Base-by-base conservation (phyloP, 371 early-diverging fungal species). In the Saksenaea oblongispora region DNA sequence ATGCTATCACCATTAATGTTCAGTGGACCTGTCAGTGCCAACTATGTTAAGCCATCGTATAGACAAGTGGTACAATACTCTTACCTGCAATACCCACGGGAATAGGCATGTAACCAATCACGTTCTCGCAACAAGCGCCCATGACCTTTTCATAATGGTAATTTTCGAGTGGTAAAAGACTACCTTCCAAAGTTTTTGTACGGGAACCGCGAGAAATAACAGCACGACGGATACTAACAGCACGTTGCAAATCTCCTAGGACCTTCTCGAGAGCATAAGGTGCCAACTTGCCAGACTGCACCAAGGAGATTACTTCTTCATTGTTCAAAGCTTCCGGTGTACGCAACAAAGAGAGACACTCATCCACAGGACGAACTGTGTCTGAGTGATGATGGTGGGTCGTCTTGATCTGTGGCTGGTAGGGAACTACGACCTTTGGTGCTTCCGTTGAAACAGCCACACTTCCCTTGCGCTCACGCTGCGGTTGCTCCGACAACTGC, bases 111-210 rank as follows among this genome's bases (percentile, higher is more conserved):
- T 95, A 93, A 59, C 98, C 98, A 67, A 98, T 86, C 11, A 98
- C 96, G 75, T 97, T 98, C 73, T 98, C 98, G 71, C 98, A 97
- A 83, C 97, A 97, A 67, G 91, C 90, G 14, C 96, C 96, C 69
- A 88, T 83, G 13, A 98, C 94, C 66, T 89, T 89, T 69, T 87
- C 80, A 75, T 96, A 97, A 74, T 94, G 94, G 70, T 94, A 96
- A 74, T 93, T 86, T 35, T 87, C 75, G 65, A 89, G 77, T 31
- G 97, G 97, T 42, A 96, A 76, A 14, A 78, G 62, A 42, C 87
- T 84, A 5, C 75, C 37, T 64, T 91, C 90, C 24, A 91, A 71
- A 5, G 87, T 82, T 62, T 86, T 80, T 35, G 90, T 83, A 11
- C 72, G 59, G 1, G 88, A 86, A 28, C 82, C 87, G 39, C 90